phyloP scores from a whole-genome alignment of 768 basidiomycete genomes.

The Suillus brevipes region DNA sequence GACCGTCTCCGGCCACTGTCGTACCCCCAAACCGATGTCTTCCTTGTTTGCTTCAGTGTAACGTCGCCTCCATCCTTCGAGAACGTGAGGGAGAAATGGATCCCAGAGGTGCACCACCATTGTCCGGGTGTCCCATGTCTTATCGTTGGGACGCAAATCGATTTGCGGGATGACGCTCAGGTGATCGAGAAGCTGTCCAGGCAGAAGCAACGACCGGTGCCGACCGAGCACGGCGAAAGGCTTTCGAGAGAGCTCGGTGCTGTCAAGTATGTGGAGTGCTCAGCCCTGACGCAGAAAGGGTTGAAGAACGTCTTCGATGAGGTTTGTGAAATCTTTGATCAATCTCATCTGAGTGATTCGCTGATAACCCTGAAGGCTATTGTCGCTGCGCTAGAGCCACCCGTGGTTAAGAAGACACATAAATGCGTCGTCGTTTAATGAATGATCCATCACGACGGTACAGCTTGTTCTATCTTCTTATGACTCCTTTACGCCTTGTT shows the following conservation, averaged over 20 bases:
- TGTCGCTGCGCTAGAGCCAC: constrained; percentile 97
- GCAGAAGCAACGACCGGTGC: constrained; percentile 95
- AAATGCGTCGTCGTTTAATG: constrained; percentile 86
- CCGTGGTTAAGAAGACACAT: constrained; percentile 78
- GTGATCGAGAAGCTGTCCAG: constrained; percentile 94
- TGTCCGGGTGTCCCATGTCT: constrained; percentile 99
- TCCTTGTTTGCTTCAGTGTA: constrained; percentile 99
- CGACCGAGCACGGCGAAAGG: constrained; percentile 84
- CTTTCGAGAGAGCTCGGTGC: constrained; percentile 97
- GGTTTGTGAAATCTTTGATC: constrained; percentile 50
- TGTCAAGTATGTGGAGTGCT: constrained; percentile 99
- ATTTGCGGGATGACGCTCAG: constrained; percentile 89
- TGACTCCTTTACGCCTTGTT: constrained; percentile 34
- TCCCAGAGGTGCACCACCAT: constrained; percentile 99
- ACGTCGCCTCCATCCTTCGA: constrained; percentile 98
- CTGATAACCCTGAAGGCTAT: constrained; percentile 67
- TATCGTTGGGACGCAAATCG: constrained; percentile 98
- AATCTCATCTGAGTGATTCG: constrained; percentile 1
- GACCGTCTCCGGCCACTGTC: constrained; percentile 98
- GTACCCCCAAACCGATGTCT: constrained; percentile 99
- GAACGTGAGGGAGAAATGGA: constrained; percentile 99
- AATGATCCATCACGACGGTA: constrained; percentile 27
- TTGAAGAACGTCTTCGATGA: constrained; percentile 99
- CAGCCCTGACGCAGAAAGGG: constrained; percentile 98
- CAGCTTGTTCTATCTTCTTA: constrained; percentile 33